These are phyloP conservation scores for Endocarpon pusillum DNA, from an alignment of 495 filamentous ascomycete species.

Conservation along the genomic window DNA sequence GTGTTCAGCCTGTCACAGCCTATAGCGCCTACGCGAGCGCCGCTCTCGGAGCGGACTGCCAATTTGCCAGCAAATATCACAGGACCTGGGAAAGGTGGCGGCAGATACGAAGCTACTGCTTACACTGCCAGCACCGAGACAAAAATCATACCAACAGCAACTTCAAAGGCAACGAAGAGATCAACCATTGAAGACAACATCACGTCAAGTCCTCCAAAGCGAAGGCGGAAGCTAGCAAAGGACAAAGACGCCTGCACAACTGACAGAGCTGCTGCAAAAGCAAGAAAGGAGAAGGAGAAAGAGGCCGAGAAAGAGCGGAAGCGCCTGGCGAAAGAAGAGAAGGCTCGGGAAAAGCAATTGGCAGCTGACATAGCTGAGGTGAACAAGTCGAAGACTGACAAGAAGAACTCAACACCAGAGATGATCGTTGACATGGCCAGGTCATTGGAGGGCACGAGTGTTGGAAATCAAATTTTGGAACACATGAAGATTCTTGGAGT, in stretches of 20 bases:
- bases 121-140: neutral
- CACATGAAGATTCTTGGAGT: conserved; percentile 41
- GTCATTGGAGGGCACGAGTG: conserved; percentile 28
- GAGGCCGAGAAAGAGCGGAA: conserved; percentile 33
- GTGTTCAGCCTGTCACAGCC: neutral
- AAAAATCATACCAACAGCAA: conserved; percentile 1
- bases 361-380: conserved; percentile 54
- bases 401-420: conserved; percentile 57
- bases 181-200: neutral
- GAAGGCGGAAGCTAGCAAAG: conserved; percentile 19
- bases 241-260: conserved; percentile 39
- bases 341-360: conserved; percentile 43
- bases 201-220: conserved; percentile 6
- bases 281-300: conserved; percentile 26
- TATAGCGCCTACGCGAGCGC: neutral
- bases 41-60: conserved; percentile 18
- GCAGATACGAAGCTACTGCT: neutral
- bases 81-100: conserved; percentile 1
- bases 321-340: conserved; percentile 33
- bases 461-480: conserved; percentile 31
- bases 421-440: conserved; percentile 70
- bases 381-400: conserved; percentile 60
- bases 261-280: conserved; percentile 31
- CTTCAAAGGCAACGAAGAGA: conserved; percentile 3
- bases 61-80: conserved; percentile 20